Evolutionary conservation across 2,329 filamentous ascomycete species (phyloP), one percentile per base, ranked within the genome.

Genomic region (Nemania bipapillata): DNA sequence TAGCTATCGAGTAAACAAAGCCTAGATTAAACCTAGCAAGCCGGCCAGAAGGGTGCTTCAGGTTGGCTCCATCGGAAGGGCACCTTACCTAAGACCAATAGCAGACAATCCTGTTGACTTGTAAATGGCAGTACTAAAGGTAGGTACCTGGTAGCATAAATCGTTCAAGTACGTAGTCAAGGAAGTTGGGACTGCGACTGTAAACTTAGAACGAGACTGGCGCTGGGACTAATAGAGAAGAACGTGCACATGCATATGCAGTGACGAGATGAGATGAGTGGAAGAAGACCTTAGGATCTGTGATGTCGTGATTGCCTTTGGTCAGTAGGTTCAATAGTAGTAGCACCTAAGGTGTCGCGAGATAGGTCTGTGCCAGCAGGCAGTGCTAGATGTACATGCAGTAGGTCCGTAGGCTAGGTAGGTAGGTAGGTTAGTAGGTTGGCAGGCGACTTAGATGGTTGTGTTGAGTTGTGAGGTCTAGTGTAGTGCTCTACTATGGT

Each of bases 251-350:
- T 42, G 47, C 58, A 53, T 53, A 42, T 42, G 49, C 49, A 45
- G 49, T 32, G 32, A 20, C 49, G 30, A 42, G 45, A n/a, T n/a
- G n/a, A 11, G 42, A 24, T 15, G 45, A 49, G 45, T 9, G 30
- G 12, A 12, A 45, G 26, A 50, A 24, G 35, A 4, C 30, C 30
- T 32, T 9, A 35, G 17, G 47, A 28, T 32, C 28, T 49, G 67
- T 69, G 58, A 66, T 69, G 64, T 67, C 45, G 67, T 61, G 60
- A 64, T 69, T 69, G 61, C 26, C 40, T 17, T 45, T n/a, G 40
- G 40, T 45, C 12, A n/a, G n/a, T n/a, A n/a, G 40, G 40, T 45
- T 45, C 15, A n/a, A 45, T 45, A 45, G 12, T n/a, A 45, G 40
- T 15, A 45, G 40, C 17, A 45, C 40, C 11, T n/a, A 45, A 45